phyloP scores from a whole-genome alignment of 257 asterid genomes.

The Solanum pennellii region DNA sequence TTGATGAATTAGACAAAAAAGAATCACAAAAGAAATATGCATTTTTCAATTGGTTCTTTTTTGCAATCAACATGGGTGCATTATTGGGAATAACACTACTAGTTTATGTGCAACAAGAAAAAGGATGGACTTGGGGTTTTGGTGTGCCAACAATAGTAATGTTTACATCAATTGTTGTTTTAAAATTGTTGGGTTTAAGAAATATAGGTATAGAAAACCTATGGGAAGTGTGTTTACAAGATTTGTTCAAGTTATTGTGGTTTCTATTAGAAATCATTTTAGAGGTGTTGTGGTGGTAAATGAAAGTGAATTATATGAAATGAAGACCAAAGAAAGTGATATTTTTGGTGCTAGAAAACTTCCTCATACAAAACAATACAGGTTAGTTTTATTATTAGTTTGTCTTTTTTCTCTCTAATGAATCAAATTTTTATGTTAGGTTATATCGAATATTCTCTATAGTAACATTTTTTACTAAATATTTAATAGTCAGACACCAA shows the following conservation, averaged over 20 bases:
- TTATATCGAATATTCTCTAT: rapidly evolving
- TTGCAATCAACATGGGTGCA: slow-evolving; percentile 80
- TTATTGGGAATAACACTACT: slow-evolving; percentile 55
- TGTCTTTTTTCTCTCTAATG: not conserved
- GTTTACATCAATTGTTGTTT: slow-evolving; percentile 32
- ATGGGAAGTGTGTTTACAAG: slow-evolving; percentile 78
- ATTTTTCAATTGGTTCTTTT: slow-evolving; percentile 83
- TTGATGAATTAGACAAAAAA: slow-evolving; percentile 33
- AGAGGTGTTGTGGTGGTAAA: slow-evolving; percentile 25
- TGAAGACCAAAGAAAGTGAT: slow-evolving; percentile 38
- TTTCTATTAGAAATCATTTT: slow-evolving; percentile 36
- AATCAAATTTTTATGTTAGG: not conserved
- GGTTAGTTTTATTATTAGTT: slow-evolving; percentile 15
- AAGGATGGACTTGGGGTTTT: slow-evolving; percentile 74
- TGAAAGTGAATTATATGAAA: slow-evolving; percentile 37
- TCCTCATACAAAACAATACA: slow-evolving; percentile 44
- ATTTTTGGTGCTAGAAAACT: slow-evolving; percentile 57
- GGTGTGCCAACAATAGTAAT: slow-evolving; percentile 40
- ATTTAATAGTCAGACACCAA: too few species aligned
- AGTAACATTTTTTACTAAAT: not conserved
- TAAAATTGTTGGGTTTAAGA: slow-evolving; percentile 33
- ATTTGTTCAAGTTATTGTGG: slow-evolving; percentile 53
- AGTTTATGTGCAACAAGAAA: slow-evolving; percentile 46
- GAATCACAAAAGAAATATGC: slow-evolving; percentile 56
- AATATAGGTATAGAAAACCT: slow-evolving; percentile 66